Base-by-base conservation (phyloP, 495 filamentous ascomycete species). In the Paragyromitra xinjiangensis region DNA sequence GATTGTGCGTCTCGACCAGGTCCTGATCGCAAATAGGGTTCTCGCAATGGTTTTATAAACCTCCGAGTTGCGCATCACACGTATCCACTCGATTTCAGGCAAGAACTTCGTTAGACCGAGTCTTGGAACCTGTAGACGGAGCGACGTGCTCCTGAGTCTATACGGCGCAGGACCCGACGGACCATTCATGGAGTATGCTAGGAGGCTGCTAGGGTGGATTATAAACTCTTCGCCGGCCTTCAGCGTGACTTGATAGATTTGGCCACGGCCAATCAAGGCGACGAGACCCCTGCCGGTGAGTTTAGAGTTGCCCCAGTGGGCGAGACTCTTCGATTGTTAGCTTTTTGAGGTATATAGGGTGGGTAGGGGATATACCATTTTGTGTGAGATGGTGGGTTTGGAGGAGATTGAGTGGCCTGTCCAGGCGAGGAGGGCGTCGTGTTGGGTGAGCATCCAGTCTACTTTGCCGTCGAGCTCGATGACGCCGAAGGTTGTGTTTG, bases 381-480 rank as follows among this genome's bases (percentile, higher is more conserved):
- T 90, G 40, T 86, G 86, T 73, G 94, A 94, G 59, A 94, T 85
- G 39, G 88, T 90, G 0, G 95, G 95, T 29, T 87, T 87, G 12
- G 95, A 87, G 16, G 88, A 85, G 29, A 99, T 86, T 1, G 93
- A 93, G 82, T 94, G 91, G 37, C 95, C 95, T n/a, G 94, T 96
- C 95, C 95, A 99, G 68, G 95, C 96, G 11, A 98, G 87, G 69
- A 99, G 86, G 8, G 93, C 93, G 73, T 91, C 90, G 64, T 92
- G 87, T 83, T 97, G 94, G 11, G 92, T 87, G 37, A 99, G 85
- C 87, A 95, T 94, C 95, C 96, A 99, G 85, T 99, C 95, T 71
- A 92, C 88, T n/a, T 93, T 93, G 39, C 95, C 95, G 86, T 99
- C 93, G 45, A 99, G 89, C 80, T 94, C 90, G 19, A 99, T 86